Base-by-base conservation (phyloP, 129 eudicot species). In the Artemisia argyi region DNA sequence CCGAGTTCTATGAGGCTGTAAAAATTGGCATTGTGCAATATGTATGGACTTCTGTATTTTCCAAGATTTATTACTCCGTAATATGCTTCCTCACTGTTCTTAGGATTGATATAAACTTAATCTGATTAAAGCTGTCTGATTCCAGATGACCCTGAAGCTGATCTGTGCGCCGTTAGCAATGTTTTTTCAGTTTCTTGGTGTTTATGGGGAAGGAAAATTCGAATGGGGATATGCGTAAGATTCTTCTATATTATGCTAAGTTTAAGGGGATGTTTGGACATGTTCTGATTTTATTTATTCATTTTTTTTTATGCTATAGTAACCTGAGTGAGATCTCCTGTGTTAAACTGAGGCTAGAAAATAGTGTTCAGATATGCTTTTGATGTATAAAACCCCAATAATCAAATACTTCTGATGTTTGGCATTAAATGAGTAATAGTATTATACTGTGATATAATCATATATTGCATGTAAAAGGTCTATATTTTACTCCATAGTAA, bases 11-110 rank as follows among this genome's bases (percentile, higher is more conserved):
- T 69, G 91, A 90, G 75, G 99, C 97, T 3, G 99, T 94, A 12
- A 94, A 94, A 83, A 79, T 94, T 76, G 99, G 97, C 81, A 84
- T 94, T 54, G 99, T 94, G 63, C 97, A 94, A 81, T 94, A 94
- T 84, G 99, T 94, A 90, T 72, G 96, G 59, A 49, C 51, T 65
- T 55, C 7, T 79, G 30, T 56, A 17, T 58, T 11, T 68, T 7
- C 73, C 24, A 7, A 1, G 11, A 1, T 11, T 16, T 56, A 51
- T 19, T 57, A 35, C 46, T 61, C 58, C 3, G n/a, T 70, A 8
- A 16, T 57, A 26, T 10, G 42, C 47, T 28, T 75, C 32, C 49
- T 74, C 49, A 19, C 61, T 51, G 5, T 62, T 17, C 8, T 22
- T 54, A 48, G 59, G 32, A 17, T 47, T 35, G 42, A 57, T 50